phyloP scores from a whole-genome alignment of 208 protist genomes.

The Leishmania martiniquensis region DNA sequence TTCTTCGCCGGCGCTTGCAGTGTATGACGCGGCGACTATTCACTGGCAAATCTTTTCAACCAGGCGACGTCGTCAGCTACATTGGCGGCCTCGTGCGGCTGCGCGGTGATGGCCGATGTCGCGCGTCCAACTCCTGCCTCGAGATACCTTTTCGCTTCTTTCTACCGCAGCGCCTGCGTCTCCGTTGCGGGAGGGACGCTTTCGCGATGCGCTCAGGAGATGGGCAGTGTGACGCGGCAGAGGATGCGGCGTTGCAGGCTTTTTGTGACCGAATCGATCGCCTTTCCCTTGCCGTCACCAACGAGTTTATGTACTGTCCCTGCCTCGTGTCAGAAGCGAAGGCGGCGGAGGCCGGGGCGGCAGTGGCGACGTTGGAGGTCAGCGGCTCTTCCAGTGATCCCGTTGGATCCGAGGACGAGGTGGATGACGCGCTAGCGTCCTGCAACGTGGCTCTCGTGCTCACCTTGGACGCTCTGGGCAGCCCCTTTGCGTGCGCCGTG shows the following conservation, averaged over 20 bases:
- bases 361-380: not conserved
- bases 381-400: not conserved
- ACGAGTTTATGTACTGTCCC: constrained; percentile 91
- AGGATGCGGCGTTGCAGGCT: constrained; percentile 8
- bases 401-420: constrained; percentile 3
- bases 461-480: constrained; percentile 72
- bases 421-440: constrained; percentile 34
- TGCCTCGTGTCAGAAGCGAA: constrained; percentile 38
- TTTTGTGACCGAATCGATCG: constrained; percentile 49
- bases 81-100: constrained; percentile 71
- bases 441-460: constrained; percentile 78
- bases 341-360: constrained; percentile 6
- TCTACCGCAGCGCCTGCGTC: constrained; percentile 43
- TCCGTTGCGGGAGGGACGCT: not conserved
- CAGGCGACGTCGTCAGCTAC: constrained; percentile 72
- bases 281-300: constrained; percentile 79
- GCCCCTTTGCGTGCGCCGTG: constrained; percentile 72
- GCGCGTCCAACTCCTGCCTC: constrained; percentile 65
- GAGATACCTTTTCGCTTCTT: constrained; percentile 72
- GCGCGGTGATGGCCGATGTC: constrained; percentile 39
- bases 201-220: not conserved
- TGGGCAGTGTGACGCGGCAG: not conserved
- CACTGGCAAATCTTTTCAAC: constrained; percentile 67
- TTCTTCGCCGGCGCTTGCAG: constrained; percentile 38
- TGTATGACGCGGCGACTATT: constrained; percentile 67